Conservation (phyloP, 2,329 filamentous ascomycete genomes). For the Lecanicillium sp. region DNA sequence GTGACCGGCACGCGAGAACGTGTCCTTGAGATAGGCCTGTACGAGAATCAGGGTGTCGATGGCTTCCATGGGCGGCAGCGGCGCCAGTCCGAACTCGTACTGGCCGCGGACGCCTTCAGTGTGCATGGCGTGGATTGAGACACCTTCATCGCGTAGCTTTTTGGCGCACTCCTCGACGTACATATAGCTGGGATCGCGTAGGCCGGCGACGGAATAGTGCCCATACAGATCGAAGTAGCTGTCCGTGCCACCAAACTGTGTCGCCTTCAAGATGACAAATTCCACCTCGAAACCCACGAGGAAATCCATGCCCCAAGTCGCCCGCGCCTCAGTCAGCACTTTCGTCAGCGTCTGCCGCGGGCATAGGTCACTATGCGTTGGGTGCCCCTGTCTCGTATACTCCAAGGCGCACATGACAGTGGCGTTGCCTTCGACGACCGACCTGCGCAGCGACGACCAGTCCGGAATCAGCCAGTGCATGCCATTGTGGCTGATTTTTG, state of each 20-base stretch:
- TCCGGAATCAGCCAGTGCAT: neutral
- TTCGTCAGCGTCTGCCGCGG: neutral
- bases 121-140: slow-evolving; percentile 9
- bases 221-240: slow-evolving; percentile 12
- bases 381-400: neutral
- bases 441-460: neutral
- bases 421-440: neutral
- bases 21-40: slow-evolving; percentile 12
- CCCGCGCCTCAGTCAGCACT: neutral
- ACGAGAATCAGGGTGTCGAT: slow-evolving; percentile 13
- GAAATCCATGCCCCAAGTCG: neutral
- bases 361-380: neutral
- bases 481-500: neutral
- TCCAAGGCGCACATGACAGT: neutral
- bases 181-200: slow-evolving; percentile 5
- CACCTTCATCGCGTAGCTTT: slow-evolving; percentile 4
- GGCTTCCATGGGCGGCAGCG: slow-evolving; percentile 9
- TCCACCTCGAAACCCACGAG: neutral
- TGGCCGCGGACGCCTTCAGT: slow-evolving; percentile 11
- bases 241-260: slow-evolving; percentile 25
- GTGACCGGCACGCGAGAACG: slow-evolving; percentile 7
- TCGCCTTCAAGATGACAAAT: neutral
- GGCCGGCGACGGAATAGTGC: slow-evolving; percentile 15
- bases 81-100: slow-evolving; percentile 13
- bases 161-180: slow-evolving; percentile 10